These are phyloP conservation scores for Botrytis paeoniae DNA, from an alignment of 2,329 filamentous ascomycete species.

Conservation along the genomic window DNA sequence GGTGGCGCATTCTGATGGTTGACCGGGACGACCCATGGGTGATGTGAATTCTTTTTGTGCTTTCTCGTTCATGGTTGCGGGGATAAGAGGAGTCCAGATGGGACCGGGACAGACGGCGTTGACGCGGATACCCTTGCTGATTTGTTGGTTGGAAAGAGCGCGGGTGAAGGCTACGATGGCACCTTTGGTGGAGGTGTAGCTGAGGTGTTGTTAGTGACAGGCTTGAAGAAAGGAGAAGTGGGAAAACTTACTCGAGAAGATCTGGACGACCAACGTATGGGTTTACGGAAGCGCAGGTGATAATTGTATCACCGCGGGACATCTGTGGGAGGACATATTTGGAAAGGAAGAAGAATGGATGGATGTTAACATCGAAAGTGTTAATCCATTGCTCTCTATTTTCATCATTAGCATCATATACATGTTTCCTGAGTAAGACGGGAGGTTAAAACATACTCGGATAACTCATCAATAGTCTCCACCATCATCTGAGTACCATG, in stretches of 20 bases:
- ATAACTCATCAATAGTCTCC: conserved; percentile 66
- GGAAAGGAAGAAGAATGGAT: conserved; percentile 75
- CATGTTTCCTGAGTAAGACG: too few relatives aligned
- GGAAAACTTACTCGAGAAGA: conserved; percentile 55
- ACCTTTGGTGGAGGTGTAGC: conserved; percentile 74
- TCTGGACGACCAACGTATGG: conserved; percentile 78
- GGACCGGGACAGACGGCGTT: conserved; percentile 76
- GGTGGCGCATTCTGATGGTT: conserved; percentile 78
- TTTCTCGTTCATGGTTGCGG: conserved; percentile 66
- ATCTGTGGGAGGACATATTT: conserved; percentile 77
- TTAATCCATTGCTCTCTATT: conserved; percentile 70
- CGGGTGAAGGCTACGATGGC: conserved; percentile 78
- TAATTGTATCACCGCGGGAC: conserved; percentile 70
- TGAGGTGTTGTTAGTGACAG: neutral
- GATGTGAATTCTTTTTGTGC: conserved; percentile 70
- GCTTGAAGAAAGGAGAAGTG: neutral
- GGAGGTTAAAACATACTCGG: conserved; percentile 49
- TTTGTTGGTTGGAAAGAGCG: conserved; percentile 70
- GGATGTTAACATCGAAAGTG: conserved; percentile 81
- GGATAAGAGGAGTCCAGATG: conserved; percentile 75
- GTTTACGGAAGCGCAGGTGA: conserved; percentile 84
- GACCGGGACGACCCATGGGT: conserved; percentile 74
- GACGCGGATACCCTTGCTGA: conserved; percentile 69
- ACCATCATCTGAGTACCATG: conserved; percentile 73
- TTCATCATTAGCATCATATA: conserved; percentile 23